phyloP scores from a whole-genome alignment of 2,329 filamentous ascomycete species.

The Dactylonectria macrodidyma region DNA sequence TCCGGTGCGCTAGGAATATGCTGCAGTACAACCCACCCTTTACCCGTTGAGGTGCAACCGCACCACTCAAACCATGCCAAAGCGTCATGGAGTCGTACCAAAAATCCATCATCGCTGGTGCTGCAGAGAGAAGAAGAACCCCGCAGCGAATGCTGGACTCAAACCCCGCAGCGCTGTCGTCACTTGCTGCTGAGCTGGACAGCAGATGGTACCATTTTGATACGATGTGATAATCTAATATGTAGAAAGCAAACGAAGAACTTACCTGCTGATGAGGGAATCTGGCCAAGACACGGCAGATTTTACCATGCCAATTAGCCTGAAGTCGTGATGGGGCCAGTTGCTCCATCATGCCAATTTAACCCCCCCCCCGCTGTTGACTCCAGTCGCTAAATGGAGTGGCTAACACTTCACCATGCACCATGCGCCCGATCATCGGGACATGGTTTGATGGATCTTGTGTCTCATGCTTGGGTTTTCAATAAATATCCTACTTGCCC shows the following conservation, averaged over 20 bases:
- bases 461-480: constrained; percentile 17
- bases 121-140: constrained; percentile 6
- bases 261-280: not conserved
- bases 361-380: constrained; percentile 31
- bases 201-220: constrained; percentile 1
- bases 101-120: constrained; percentile 15
- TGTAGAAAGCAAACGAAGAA: constrained; percentile 10
- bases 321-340: constrained; percentile 46
- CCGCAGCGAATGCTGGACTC: constrained; percentile 19
- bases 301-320: constrained; percentile 38
- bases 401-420: constrained; percentile 38
- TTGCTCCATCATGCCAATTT: constrained; percentile 41
- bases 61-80: constrained; percentile 39
- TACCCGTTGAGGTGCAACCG: constrained; percentile 34
- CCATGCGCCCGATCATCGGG: constrained; percentile 30
- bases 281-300: constrained; percentile 6
- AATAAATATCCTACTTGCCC: constrained; percentile 9
- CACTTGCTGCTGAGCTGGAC: constrained; percentile 9
- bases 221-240: not conserved
- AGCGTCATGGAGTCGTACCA: not conserved
- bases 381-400: constrained; percentile 25
- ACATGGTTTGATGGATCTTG: not conserved
- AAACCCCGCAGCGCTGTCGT: constrained; percentile 21
- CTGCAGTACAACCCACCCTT: not conserved
- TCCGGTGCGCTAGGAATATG: not conserved